phyloP scores from a whole-genome alignment of 441 rosid genomes.

The Croton laevigatus region DNA sequence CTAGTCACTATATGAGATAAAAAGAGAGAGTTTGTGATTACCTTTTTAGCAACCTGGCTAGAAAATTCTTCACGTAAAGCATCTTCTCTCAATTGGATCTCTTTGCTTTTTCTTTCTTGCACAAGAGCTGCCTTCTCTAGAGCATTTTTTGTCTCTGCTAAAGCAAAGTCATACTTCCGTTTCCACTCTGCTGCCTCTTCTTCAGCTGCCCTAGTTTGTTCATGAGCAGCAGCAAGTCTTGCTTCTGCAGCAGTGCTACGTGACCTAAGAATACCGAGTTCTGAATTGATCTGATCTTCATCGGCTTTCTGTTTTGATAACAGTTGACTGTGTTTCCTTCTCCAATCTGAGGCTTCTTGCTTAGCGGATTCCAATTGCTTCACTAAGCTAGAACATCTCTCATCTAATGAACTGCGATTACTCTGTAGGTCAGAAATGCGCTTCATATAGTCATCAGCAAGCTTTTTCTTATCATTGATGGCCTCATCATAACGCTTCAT shows the following conservation, averaged over 20 bases:
- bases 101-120: conserved; percentile 81
- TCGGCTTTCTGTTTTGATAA: conserved; percentile 74
- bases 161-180: conserved; percentile 85
- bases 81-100: conserved; percentile 86
- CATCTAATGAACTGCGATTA: conserved; percentile 69
- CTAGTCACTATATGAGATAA: neutral
- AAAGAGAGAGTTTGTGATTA: conserved; percentile 17
- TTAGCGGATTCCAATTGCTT: conserved; percentile 72
- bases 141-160: conserved; percentile 89
- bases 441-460: conserved; percentile 74
- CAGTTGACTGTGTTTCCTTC: conserved; percentile 68
- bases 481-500: conserved; percentile 94
- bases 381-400: conserved; percentile 70
- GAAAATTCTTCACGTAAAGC: conserved; percentile 76
- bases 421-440: conserved; percentile 83
- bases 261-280: conserved; percentile 73
- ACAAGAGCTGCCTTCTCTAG: conserved; percentile 88
- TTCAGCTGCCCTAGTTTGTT: conserved; percentile 81
- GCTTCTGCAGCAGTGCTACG: conserved; percentile 94
- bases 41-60: conserved; percentile 64
- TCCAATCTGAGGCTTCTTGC: conserved; percentile 75
- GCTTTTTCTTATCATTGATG: conserved; percentile 82
- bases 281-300: conserved; percentile 72
- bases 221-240: conserved; percentile 92
- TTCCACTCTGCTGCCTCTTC: conserved; percentile 97